Evolutionary conservation across 371 early-diverging fungal genomes (phyloP).

Genomic region (Lichtheimia hyalospora): DNA sequence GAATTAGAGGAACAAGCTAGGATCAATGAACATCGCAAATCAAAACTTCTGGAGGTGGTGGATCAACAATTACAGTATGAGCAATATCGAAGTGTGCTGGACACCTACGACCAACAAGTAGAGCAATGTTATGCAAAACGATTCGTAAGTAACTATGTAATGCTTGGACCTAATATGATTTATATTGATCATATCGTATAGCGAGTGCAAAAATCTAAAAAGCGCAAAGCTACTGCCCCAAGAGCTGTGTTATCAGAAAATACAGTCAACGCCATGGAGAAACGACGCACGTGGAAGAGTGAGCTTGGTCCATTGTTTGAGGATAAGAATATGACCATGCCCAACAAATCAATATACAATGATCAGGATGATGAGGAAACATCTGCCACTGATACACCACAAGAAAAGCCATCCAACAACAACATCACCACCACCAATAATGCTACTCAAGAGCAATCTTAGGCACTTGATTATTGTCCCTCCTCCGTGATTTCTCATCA

Average conservation of each 20-base stretch:
- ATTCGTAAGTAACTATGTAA: conserved; percentile 57
- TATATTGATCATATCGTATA: conserved; percentile 8
- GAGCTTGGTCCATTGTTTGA: conserved; percentile 41
- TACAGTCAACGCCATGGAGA: conserved; percentile 54
- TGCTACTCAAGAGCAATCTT: not conserved
- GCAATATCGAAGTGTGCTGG: conserved; percentile 84
- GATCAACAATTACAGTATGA: conserved; percentile 82
- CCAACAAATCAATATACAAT: conserved; percentile 33
- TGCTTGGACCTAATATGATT: not conserved
- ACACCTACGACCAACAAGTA: conserved; percentile 84
- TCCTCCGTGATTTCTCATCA: not conserved
- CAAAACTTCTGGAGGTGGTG: conserved; percentile 66
- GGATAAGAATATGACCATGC: conserved; percentile 40
- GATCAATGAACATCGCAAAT: conserved; percentile 69
- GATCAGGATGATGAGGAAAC: conserved; percentile 10
- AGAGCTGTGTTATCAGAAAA: conserved; percentile 54
- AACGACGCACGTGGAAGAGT: conserved; percentile 51
- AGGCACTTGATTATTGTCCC: not conserved
- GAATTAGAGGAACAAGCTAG: conserved; percentile 73
- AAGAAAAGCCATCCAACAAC: not conserved
- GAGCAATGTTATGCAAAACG: conserved; percentile 84
- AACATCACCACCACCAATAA: not conserved
- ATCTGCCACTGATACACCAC: not conserved
- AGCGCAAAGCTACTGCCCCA: conserved; percentile 62
- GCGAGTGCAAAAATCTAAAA: conserved; percentile 74